Evolutionary conservation across 2,329 filamentous ascomycete genomes (phyloP).

Genomic region (Sclerotinia glacialis): DNA sequence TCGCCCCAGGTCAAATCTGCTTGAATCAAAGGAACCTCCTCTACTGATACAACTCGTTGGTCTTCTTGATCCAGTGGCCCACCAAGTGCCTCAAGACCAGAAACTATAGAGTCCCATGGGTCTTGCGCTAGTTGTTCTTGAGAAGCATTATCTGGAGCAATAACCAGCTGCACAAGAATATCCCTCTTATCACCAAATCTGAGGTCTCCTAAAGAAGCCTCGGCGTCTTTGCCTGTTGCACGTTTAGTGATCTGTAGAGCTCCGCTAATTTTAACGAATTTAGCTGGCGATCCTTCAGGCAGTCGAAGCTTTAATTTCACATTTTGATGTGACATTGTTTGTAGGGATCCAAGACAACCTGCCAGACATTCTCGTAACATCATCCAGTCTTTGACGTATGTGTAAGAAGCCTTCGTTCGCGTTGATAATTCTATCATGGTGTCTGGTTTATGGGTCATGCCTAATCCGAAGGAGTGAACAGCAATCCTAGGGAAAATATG

Average conservation of each 20-base stretch:
- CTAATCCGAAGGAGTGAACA: constrained; percentile 94
- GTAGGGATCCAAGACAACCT: constrained; percentile 85
- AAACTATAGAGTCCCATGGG: constrained; percentile 96
- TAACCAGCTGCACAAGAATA: constrained; percentile 89
- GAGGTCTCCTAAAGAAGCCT: constrained; percentile 86
- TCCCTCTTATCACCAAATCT: constrained; percentile 94
- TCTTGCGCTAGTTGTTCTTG: constrained; percentile 85
- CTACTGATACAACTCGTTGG: constrained; percentile 77
- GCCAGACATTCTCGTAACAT: constrained; percentile 96
- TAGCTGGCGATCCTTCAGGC: constrained; percentile 93
- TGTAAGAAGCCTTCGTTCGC: constrained; percentile 93
- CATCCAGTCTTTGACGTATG: constrained; percentile 99
- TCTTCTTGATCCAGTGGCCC: constrained; percentile 85
- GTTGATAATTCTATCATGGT: constrained; percentile 98
- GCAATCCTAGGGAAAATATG: constrained; percentile 60
- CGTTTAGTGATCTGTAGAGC: constrained; percentile 95
- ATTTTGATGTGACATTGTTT: constrained; percentile 96
- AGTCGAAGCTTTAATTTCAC: constrained; percentile 92
- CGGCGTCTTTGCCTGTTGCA: constrained; percentile 88
- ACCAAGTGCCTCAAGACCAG: constrained; percentile 87
- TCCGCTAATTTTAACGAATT: constrained; percentile 98
- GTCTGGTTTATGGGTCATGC: constrained; percentile 95
- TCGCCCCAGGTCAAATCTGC: constrained; percentile 93
- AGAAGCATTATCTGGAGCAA: constrained; percentile 77
- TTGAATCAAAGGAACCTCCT: constrained; percentile 92